These are phyloP conservation scores for Termitomyces sp. DNA, from an alignment of 768 basidiomycete genomes.

Conservation along the genomic window DNA sequence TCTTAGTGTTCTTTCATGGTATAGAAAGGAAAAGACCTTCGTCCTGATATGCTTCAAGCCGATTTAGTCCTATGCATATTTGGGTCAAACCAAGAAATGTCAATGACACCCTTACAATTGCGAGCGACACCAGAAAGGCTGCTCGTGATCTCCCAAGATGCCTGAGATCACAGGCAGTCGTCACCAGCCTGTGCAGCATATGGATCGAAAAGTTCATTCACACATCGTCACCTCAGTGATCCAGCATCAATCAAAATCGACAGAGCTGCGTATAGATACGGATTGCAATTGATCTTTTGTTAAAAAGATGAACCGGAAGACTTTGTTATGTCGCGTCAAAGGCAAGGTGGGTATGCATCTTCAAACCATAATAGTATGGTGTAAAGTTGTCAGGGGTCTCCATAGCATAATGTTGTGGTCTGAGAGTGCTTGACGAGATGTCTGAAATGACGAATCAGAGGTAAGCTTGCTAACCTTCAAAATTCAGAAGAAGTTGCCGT, in stretches of 20 bases:
- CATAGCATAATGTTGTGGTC: neutral
- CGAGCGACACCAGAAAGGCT: conserved; percentile 22
- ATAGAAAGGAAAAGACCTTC: conserved; percentile 15
- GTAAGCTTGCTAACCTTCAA: too few relatives aligned
- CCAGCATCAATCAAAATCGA: conserved; percentile 25
- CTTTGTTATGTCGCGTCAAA: conserved; percentile 26
- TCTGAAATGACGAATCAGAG: neutral
- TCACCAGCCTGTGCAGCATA: conserved; percentile 27
- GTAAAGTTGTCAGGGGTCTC: too few relatives aligned
- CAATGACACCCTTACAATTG: conserved; percentile 16
- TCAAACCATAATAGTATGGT: conserved; percentile 5
- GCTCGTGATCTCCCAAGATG: conserved; percentile 31
- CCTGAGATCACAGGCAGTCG: conserved; percentile 28
- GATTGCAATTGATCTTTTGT: conserved; percentile 15
- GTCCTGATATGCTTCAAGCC: neutral
- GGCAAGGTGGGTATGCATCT: conserved; percentile 15
- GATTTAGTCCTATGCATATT: neutral
- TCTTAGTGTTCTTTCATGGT: conserved; percentile 30
- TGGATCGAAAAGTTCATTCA: conserved; percentile 33
- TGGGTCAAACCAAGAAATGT: too few relatives aligned
- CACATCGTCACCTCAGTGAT: conserved; percentile 16
- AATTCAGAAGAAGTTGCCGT: too few relatives aligned
- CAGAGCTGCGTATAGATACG: conserved; percentile 34
- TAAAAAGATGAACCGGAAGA: conserved; percentile 30
- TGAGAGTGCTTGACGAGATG: neutral